phyloP scores from a whole-genome alignment of 768 basidiomycete species.

The Russula sp. region DNA sequence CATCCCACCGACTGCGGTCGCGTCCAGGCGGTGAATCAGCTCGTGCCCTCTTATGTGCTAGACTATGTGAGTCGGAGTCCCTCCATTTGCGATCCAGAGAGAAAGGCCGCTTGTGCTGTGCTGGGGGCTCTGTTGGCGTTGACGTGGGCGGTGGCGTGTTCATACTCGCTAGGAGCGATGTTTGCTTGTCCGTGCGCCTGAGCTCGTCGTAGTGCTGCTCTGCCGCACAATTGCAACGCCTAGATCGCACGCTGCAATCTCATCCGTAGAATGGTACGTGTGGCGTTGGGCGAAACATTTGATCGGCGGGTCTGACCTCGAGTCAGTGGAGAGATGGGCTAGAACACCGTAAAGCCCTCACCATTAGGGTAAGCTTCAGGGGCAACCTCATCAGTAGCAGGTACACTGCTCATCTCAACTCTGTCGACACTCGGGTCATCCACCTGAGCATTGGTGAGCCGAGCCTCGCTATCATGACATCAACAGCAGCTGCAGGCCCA shows the following conservation, averaged over 20 bases:
- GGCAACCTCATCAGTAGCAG: constrained; percentile 25
- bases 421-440: constrained; percentile 9
- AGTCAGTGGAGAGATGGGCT: neutral
- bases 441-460: neutral
- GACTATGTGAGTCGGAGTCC: constrained; percentile 36
- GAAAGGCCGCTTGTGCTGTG: constrained; percentile 29
- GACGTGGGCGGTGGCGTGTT: constrained; percentile 35
- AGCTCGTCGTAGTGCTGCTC: constrained; percentile 22
- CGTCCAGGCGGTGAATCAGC: constrained; percentile 46
- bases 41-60: constrained; percentile 41
- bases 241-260: constrained; percentile 83
- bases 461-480: constrained; percentile 14
- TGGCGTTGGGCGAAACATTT: constrained; percentile 88
- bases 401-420: constrained; percentile 6
- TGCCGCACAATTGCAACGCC: constrained; percentile 58
- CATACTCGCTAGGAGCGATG: constrained; percentile 17
- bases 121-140: constrained; percentile 31
- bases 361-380: constrained; percentile 76
- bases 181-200: constrained; percentile 21
- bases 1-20: constrained; percentile 41
- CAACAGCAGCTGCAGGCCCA: constrained; percentile 19
- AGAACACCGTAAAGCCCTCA: constrained; percentile 31
- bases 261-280: constrained; percentile 76
- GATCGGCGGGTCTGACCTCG: constrained; percentile 68
- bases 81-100: constrained; percentile 38